Conservation (phyloP, 441 rosid genomes). For the Euphorbia schlechtendalii region DNA sequence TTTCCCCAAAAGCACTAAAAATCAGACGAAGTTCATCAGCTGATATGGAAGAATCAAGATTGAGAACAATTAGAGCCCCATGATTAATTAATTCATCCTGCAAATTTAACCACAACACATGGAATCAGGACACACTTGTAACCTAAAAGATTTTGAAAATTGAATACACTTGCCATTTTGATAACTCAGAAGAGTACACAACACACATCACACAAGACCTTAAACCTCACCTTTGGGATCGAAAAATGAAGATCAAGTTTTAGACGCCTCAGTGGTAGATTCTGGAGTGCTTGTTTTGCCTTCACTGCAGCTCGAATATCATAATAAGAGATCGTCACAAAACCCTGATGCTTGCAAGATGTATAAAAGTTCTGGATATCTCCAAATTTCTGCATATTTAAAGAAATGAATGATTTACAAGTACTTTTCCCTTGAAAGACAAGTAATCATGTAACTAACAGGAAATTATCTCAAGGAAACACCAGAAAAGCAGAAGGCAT, state of each 20-base stretch:
- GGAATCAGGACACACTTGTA: slow-evolving; percentile 8
- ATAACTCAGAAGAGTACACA: not conserved
- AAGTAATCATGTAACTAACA: not conserved
- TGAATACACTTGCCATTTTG: slow-evolving; percentile 3
- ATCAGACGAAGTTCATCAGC: slow-evolving; percentile 44
- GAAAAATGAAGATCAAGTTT: slow-evolving; percentile 56
- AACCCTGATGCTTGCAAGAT: slow-evolving; percentile 56
- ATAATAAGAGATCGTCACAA: slow-evolving; percentile 54
- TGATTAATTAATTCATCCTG: slow-evolving; percentile 51
- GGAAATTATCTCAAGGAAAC: too few species aligned
- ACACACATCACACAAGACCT: slow-evolving; percentile 6
- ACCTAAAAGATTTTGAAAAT: not conserved
- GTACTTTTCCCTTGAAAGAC: slow-evolving; percentile 4
- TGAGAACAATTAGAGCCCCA: slow-evolving; percentile 43
- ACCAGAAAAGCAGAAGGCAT: not conserved
- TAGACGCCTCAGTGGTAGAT: slow-evolving; percentile 33
- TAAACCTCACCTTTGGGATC: slow-evolving; percentile 40
- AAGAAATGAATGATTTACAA: slow-evolving; percentile 10
- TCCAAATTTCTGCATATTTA: slow-evolving; percentile 47
- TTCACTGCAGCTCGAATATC: slow-evolving; percentile 54
- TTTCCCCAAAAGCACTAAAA: slow-evolving; percentile 47
- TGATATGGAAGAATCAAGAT: slow-evolving; percentile 49
- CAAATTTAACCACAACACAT: slow-evolving; percentile 12
- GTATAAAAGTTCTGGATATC: slow-evolving; percentile 43
- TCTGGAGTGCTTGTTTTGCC: slow-evolving; percentile 53